Evolutionary conservation across 768 basidiomycete species (phyloP), one percentile per base, ranked within the genome.

Genomic region (Lactarius tabidus): DNA sequence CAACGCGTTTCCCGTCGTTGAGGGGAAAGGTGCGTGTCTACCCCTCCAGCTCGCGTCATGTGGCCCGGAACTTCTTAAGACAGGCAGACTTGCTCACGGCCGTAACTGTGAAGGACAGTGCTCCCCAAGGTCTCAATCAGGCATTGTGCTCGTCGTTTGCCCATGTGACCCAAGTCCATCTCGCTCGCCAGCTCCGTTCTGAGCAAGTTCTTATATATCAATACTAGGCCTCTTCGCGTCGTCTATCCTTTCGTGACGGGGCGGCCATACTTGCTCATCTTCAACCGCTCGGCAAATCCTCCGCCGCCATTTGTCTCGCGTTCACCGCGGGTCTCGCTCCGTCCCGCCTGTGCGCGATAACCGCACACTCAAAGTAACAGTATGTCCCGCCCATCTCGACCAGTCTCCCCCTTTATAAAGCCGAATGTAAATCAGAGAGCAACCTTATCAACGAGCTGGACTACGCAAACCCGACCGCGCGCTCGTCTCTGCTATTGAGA

Each of bases 201-300:
- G 60, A 67, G 45, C 10, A 36, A 7, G 54, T n/a, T n/a, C n/a
- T 33, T 36, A 18, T 60, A 26, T 53, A 48, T n/a, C 20, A 20
- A 71, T 90, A 84, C 75, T 90, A 59, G 89, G 90, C 5, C 79
- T 92, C n/a, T n/a, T n/a, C n/a, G n/a, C n/a, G n/a, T 87, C 90
- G 2, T 92, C 91, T n/a, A n/a, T 2, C 90, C 90, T 1, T 93
- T 93, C 72, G 76, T 90, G 6, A 92, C 89, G 2, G 91, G 90
- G 17, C 77, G 87, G 23, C 85, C 87, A 0, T 83, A 87, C 33
- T 92, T 90, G 0, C 77, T 93, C 12, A 85, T 91, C 65, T n/a
- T n/a, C 64, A 82, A 88, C 58, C 76, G 79, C 41, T 71, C 79
- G 80, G 90, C 29, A 74, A 81, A 62, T 85, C 82, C n/a, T n/a